phyloP scores from a whole-genome alignment of 352 stramenopile species.

The Pythium aphanidermatum region DNA sequence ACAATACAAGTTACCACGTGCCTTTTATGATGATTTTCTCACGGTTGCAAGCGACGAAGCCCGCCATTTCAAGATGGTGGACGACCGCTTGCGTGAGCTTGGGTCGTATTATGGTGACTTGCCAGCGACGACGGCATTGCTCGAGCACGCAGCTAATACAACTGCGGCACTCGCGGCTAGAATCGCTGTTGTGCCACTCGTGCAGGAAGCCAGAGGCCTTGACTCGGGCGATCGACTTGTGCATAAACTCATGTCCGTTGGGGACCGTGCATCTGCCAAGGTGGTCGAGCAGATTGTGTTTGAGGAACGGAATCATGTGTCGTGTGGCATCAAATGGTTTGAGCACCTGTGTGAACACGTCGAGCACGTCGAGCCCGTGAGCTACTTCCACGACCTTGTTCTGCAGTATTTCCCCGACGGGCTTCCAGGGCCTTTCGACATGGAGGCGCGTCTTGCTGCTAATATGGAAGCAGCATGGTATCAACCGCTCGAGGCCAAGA shows the following conservation, averaged over 20 bases:
- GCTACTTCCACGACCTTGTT: conserved; percentile 80
- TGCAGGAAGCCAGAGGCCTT: conserved; percentile 72
- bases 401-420: conserved; percentile 72
- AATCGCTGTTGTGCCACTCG: conserved; percentile 72
- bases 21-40: conserved; percentile 75
- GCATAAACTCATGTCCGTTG: conserved; percentile 64
- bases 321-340: conserved; percentile 81
- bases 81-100: conserved; percentile 52
- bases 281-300: conserved; percentile 76
- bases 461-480: conserved; percentile 76
- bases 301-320: conserved; percentile 73
- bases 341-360: conserved; percentile 37
- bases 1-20: conserved; percentile 33
- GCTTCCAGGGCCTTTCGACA: conserved; percentile 70
- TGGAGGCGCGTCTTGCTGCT: conserved; percentile 54
- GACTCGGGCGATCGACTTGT: conserved; percentile 73
- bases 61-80: conserved; percentile 75
- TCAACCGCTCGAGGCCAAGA: conserved; percentile 55
- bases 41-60: conserved; percentile 66
- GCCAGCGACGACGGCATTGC: conserved; percentile 54
- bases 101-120: conserved; percentile 61
- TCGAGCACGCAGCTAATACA: conserved; percentile 75
- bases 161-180: conserved; percentile 53
- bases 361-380: conserved; percentile 36
- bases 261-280: conserved; percentile 51